Conservation (phyloP, 495 filamentous ascomycete genomes). For the Penicillium daleae region DNA sequence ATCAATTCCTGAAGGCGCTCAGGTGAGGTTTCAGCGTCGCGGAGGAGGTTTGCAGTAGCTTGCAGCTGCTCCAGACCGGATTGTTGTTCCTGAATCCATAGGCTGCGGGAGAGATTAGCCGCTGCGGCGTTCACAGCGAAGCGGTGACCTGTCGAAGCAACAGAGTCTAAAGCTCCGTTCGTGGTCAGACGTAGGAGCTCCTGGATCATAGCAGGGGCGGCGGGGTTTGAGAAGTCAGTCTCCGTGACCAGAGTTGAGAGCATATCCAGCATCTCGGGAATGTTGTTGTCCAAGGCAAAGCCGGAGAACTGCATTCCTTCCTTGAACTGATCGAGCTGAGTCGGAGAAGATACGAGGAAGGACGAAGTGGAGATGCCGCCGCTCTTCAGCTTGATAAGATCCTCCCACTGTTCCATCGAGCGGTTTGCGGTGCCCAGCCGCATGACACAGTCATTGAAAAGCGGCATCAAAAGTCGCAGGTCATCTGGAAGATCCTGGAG, state of each 20-base stretch:
- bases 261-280: slow-evolving; percentile 88
- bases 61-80: slow-evolving; percentile 85
- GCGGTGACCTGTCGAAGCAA: slow-evolving; percentile 84
- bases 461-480: slow-evolving; percentile 78
- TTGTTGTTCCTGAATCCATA: slow-evolving; percentile 76
- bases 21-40: slow-evolving; percentile 54
- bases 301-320: slow-evolving; percentile 86
- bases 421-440: slow-evolving; percentile 83
- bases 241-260: slow-evolving; percentile 78
- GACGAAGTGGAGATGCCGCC: slow-evolving; percentile 86
- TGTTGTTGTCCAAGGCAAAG: slow-evolving; percentile 84
- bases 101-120: slow-evolving; percentile 72
- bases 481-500: slow-evolving; percentile 83
- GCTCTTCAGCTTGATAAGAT: slow-evolving; percentile 93
- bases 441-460: slow-evolving; percentile 93
- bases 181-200: slow-evolving; percentile 83
- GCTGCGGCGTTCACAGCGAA: slow-evolving; percentile 84
- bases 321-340: slow-evolving; percentile 64
- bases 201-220: slow-evolving; percentile 77
- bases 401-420: slow-evolving; percentile 93
- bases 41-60: slow-evolving; percentile 70
- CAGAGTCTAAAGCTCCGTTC: slow-evolving; percentile 86
- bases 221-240: slow-evolving; percentile 83
- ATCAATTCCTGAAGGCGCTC: slow-evolving; percentile 76
- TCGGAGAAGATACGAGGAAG: slow-evolving; percentile 74